These are phyloP conservation scores for Dacryopinax spathularia DNA, from an alignment of 768 basidiomycete genomes.

Conservation along the genomic window DNA sequence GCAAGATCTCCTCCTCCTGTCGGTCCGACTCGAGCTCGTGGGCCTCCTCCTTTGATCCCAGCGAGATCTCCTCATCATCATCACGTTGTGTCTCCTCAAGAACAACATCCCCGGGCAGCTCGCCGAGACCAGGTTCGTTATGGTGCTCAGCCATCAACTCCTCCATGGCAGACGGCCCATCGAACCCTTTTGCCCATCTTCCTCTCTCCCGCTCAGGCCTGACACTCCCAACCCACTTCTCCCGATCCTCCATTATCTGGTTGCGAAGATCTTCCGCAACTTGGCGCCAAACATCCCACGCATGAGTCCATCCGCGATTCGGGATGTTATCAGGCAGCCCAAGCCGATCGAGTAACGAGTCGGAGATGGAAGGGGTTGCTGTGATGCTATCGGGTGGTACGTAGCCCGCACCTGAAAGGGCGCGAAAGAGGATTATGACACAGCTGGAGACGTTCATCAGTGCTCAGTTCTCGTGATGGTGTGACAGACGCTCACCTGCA, in stretches of 20 bases:
- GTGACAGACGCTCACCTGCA: neutral
- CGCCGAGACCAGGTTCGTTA: too few relatives aligned
- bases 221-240: neutral
- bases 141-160: neutral
- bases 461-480: neutral
- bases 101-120: too few relatives aligned
- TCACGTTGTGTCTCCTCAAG: too few relatives aligned
- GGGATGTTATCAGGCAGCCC: neutral
- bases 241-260: neutral
- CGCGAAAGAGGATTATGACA: neutral
- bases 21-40: too few relatives aligned
- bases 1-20: too few relatives aligned
- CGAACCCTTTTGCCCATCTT: neutral
- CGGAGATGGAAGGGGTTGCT: neutral
- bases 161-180: neutral
- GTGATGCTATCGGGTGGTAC: neutral
- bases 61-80: too few relatives aligned
- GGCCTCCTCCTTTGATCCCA: too few relatives aligned
- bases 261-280: neutral
- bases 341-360: neutral
- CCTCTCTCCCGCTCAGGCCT: neutral
- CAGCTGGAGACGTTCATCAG: neutral
- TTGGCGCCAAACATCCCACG: neutral
- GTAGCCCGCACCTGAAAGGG: neutral
- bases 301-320: neutral